Evolutionary conservation across 108 stramenopile species (phyloP).

Genomic region (Pseudonitzschia delicatissima): DNA sequence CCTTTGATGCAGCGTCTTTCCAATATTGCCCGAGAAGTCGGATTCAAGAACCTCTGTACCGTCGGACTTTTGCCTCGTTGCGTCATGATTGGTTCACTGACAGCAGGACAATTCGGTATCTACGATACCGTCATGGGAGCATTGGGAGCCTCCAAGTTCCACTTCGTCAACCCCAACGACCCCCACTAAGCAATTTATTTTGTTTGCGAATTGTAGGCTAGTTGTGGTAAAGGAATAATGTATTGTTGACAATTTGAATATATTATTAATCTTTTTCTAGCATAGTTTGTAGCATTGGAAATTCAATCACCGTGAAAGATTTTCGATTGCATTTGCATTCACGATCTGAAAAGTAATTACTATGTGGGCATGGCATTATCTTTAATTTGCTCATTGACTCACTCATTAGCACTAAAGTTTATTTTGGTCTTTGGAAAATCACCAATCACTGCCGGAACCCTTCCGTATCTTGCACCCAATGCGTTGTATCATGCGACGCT

Average conservation of each 20-base stretch:
- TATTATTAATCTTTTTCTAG: too few relatives aligned
- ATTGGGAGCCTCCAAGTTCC: slow-evolving; percentile 95
- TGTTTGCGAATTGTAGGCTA: not conserved
- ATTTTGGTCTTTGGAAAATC: not conserved
- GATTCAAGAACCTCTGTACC: slow-evolving; percentile 94
- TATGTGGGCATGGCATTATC: too few relatives aligned
- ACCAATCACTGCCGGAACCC: slow-evolving; percentile 9
- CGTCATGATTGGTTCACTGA: slow-evolving; percentile 99
- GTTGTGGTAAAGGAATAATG: slow-evolving; percentile 8
- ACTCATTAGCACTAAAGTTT: too few relatives aligned
- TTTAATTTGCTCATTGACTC: too few relatives aligned
- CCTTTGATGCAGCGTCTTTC: slow-evolving; percentile 84
- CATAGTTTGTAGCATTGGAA: too few relatives aligned
- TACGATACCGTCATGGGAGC: slow-evolving; percentile 97
- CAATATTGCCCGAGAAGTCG: slow-evolving; percentile 93
- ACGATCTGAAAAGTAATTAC: too few relatives aligned
- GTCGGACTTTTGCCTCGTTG: slow-evolving; percentile 95
- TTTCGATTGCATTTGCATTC: too few relatives aligned
- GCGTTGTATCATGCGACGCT: slow-evolving; percentile 34
- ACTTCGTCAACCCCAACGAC: slow-evolving; percentile 84
- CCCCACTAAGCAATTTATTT: not conserved
- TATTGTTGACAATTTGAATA: slow-evolving; percentile 11
- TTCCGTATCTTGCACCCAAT: slow-evolving; percentile 43
- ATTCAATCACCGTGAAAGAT: too few relatives aligned
- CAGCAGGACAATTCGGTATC: slow-evolving; percentile 99